These are phyloP conservation scores for Morella rubra DNA, from an alignment of 306 rosid genomes.

Conservation along the genomic window DNA sequence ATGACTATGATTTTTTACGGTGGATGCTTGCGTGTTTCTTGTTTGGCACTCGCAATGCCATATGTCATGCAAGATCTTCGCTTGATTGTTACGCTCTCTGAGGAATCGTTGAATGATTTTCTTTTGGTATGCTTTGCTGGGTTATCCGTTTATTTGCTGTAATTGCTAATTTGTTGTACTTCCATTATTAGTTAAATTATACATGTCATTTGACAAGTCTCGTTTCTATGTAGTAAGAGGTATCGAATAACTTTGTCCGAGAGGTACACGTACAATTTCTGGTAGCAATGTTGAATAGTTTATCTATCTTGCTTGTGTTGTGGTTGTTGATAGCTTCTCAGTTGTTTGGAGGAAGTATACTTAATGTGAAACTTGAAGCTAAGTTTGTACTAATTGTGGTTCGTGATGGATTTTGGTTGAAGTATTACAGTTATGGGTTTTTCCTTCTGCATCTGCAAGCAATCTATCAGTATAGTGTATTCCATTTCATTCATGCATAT, in stretches of 20 bases:
- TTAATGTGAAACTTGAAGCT: not conserved
- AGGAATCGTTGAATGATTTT: not conserved
- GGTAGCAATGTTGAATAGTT: not conserved
- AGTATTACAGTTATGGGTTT: not conserved
- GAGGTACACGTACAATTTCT: not conserved
- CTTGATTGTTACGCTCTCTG: not conserved
- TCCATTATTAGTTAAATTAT: not conserved
- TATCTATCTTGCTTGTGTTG: not conserved
- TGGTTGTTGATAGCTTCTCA: not conserved
- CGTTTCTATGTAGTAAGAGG: not conserved
- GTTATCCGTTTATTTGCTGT: not conserved
- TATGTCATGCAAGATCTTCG: not conserved
- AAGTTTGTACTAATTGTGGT: not conserved
- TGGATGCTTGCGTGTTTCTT: slow-evolving; percentile 15
- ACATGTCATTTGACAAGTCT: not conserved
- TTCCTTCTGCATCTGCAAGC: not conserved
- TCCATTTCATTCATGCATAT: not conserved
- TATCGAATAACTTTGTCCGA: too few species aligned
- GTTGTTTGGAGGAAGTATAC: not conserved
- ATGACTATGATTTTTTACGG: slow-evolving; percentile 9
- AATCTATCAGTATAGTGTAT: not conserved
- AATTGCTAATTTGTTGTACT: not conserved
- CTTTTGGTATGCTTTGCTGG: not conserved
- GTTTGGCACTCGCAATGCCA: not conserved
- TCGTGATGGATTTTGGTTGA: not conserved